phyloP scores from a whole-genome alignment of 192 early-diverging fungal genomes.

The Coemansia sp. region DNA sequence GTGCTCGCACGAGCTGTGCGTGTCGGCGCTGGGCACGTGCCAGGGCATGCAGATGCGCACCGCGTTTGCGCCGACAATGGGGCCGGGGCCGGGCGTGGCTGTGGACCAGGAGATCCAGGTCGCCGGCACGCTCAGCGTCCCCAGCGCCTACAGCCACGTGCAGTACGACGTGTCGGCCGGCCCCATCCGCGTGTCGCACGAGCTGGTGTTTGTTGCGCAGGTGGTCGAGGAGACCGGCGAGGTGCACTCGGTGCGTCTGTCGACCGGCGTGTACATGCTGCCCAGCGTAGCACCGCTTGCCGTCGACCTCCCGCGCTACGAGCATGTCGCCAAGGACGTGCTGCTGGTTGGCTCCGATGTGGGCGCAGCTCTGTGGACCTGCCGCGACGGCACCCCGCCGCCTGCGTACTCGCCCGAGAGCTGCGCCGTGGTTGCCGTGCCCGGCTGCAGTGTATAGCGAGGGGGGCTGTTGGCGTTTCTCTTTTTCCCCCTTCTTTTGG shows the following conservation, averaged over 20 bases:
- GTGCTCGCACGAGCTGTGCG: conserved; percentile 21
- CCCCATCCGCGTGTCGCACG: conserved; percentile 37
- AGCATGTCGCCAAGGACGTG: conserved; percentile 31
- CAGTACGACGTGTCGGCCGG: conserved; percentile 41
- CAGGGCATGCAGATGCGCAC: conserved; percentile 8
- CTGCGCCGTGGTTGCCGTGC: neutral
- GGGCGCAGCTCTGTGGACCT: neutral
- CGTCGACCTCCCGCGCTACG: conserved; percentile 37
- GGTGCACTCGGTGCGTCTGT: conserved; percentile 43
- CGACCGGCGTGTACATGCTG: conserved; percentile 31
- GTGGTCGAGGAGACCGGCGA: conserved; percentile 37
- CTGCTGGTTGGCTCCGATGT: conserved; percentile 17
- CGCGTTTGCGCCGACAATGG: conserved; percentile 12
- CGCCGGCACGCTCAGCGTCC: conserved; percentile 16
- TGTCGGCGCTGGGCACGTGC: neutral
- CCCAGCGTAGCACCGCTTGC: conserved; percentile 5
- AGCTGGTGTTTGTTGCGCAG: conserved; percentile 25
- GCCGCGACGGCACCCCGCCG: conserved; percentile 5
- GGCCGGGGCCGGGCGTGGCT: conserved; percentile 14
- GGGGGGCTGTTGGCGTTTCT: no score
- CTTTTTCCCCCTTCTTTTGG: no score
- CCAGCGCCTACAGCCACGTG: conserved; percentile 21
- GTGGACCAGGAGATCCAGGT: conserved; percentile 46
- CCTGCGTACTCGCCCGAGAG: conserved; percentile 15
- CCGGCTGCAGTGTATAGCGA: neutral